Conservation (phyloP, 1,284 basidiomycete species). For the Marasmius tenuissimus region DNA sequence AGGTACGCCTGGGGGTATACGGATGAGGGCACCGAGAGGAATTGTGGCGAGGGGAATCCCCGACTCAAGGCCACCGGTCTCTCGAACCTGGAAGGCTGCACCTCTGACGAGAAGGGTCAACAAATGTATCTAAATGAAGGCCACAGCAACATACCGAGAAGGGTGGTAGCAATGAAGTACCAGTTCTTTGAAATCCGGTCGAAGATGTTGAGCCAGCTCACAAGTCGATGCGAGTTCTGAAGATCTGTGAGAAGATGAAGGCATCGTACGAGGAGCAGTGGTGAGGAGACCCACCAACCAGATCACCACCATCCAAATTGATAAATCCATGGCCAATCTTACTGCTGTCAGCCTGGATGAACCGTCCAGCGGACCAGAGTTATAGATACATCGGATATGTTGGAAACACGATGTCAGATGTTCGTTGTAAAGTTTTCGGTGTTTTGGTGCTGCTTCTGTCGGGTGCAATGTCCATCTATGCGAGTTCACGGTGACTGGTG, state of each 20-base stretch:
- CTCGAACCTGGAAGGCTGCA: conserved; percentile 88
- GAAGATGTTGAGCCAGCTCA: conserved; percentile 87
- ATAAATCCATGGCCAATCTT: too few species aligned
- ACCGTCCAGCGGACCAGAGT: too few species aligned
- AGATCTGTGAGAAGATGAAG: conserved; percentile 96
- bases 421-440: too few species aligned
- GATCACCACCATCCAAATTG: too few species aligned
- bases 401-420: too few species aligned
- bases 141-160: conserved; percentile 58
- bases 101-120: conserved; percentile 77
- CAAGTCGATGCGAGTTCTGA: conserved; percentile 89
- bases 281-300: too few species aligned
- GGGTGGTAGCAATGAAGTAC: conserved; percentile 88
- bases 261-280: too few species aligned
- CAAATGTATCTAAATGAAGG: background rate
- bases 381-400: too few species aligned
- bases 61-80: conserved; percentile 85
- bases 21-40: conserved; percentile 84
- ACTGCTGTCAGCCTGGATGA: too few species aligned
- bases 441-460: too few species aligned
- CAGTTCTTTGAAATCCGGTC: conserved; percentile 79
- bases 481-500: too few species aligned
- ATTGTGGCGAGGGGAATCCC: conserved; percentile 89
- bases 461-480: too few species aligned
- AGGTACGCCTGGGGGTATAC: conserved; percentile 80